Percentiles rank a stretch among this genome's conserved stretches.
phyloP scores from a whole-genome alignment of 495 filamentous ascomycete species.

The Pseudevernia furfuracea region DNA sequence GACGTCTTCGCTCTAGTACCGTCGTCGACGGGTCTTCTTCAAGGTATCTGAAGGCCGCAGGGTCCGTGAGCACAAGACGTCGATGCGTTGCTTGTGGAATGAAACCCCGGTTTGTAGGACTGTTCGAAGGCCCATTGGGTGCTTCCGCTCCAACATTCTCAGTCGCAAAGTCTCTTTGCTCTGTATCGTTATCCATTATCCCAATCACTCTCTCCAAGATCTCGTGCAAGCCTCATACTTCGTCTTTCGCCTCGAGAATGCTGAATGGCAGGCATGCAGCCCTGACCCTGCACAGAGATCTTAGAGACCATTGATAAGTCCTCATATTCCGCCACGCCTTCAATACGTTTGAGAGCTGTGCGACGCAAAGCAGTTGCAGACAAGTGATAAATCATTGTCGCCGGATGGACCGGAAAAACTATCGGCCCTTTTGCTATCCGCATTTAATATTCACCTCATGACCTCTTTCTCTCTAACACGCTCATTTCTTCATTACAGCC shows the following conservation, averaged over 20 bases:
- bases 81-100: slow-evolving; percentile 31
- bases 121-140: neutral
- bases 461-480: slow-evolving; percentile 1
- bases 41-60: slow-evolving; percentile 73
- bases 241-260: neutral
- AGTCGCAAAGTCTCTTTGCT: slow-evolving; percentile 16
- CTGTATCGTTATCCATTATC: slow-evolving; percentile 16
- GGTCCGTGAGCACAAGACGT: slow-evolving; percentile 63
- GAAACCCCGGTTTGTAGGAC: neutral
- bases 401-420: slow-evolving; percentile 2
- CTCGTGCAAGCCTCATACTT: slow-evolving; percentile 11
- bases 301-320: neutral
- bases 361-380: neutral
- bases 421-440: slow-evolving; percentile 15
- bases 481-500: neutral
- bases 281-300: neutral
- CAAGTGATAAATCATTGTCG: neutral
- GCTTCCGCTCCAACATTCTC: neutral
- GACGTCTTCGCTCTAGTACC: slow-evolving; percentile 60
- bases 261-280: neutral
- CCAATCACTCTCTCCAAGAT: neutral
- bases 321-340: neutral
- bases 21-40: slow-evolving; percentile 76
- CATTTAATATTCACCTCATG: slow-evolving; percentile 10
- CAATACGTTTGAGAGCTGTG: neutral